A percentile compares a stretch with the other conserved stretches of the same genome.
Conservation (phyloP, 345 rosid species). For the Eucalyptus curtisii region DNA sequence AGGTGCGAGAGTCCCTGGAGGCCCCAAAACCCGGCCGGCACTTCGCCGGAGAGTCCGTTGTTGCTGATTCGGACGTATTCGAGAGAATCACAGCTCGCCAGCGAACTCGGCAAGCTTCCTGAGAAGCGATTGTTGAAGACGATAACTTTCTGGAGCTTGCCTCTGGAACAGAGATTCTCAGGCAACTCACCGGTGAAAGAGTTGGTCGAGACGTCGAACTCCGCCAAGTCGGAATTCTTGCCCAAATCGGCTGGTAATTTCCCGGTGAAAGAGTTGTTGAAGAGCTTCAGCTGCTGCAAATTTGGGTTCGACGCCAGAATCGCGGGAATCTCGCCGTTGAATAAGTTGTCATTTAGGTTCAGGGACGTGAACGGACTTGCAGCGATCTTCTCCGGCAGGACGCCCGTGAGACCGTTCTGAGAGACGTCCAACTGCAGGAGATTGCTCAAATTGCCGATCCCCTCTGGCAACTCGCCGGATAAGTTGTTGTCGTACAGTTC, state of each 20-base stretch:
- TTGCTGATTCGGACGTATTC: conserved; percentile 29
- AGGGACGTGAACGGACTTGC: conserved; percentile 22
- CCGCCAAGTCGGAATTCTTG: conserved; percentile 19
- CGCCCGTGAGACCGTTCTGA: conserved; percentile 50
- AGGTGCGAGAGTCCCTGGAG: conserved; percentile 11
- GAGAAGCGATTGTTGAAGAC: conserved; percentile 36
- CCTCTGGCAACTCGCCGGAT: conserved; percentile 38
- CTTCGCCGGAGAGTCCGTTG: conserved; percentile 36
- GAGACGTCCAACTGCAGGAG: conserved; percentile 44
- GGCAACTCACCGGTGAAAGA: conserved; percentile 45
- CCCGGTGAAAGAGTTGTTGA: conserved; percentile 69
- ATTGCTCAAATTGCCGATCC: conserved; percentile 28
- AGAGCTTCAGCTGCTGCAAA: conserved; percentile 37
- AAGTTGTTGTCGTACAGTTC: conserved; percentile 36
- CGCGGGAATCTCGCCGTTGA: conserved; percentile 44
- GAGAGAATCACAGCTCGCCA: conserved; percentile 38
- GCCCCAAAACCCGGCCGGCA: conserved; percentile 45
- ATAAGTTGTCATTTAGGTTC: conserved; percentile 45
- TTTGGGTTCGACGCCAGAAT: conserved; percentile 34
- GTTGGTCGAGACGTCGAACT: conserved; percentile 66
- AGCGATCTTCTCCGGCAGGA: conserved; percentile 33
- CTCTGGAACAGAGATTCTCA: conserved; percentile 31
- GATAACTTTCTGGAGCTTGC: conserved; percentile 21
- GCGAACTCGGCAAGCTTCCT: conserved; percentile 38
- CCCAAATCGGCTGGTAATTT: conserved; percentile 45